A percentile compares a stretch with the other conserved stretches of the same genome.
Conservation (phyloP, 1,284 basidiomycete genomes). For the Cryptococcus neoformans region DNA sequence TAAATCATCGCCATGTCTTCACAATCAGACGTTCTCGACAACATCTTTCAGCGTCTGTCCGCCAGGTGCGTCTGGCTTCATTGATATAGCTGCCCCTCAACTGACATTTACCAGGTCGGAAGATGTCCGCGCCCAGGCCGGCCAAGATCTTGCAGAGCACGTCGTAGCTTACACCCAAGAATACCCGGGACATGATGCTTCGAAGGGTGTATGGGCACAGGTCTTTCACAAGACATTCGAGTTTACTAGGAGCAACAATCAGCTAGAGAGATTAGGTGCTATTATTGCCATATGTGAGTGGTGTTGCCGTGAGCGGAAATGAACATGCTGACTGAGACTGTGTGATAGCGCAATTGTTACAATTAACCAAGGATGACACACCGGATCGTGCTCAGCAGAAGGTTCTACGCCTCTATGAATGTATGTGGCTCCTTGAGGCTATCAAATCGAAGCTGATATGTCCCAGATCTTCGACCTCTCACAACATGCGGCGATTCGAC, state of each 20-base stretch:
- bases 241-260: conserved; percentile 51
- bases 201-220: conserved; percentile 49
- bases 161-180: conserved; percentile 42
- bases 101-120: conserved; percentile 19
- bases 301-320: neutral
- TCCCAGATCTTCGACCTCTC: conserved; percentile 41
- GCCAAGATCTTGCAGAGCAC: conserved; percentile 34
- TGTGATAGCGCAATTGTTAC: conserved; percentile 35
- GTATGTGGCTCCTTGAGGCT: conserved; percentile 18
- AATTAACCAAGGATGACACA: conserved; percentile 43
- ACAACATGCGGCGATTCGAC: conserved; percentile 45
- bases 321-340: neutral
- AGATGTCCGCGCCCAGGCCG: conserved; percentile 26
- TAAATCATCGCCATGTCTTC: conserved; percentile 27
- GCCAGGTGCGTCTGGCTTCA: conserved; percentile 29
- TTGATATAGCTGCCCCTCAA: neutral
- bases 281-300: conserved; percentile 51
- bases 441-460: neutral
- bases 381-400: conserved; percentile 46
- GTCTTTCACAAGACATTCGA: conserved; percentile 53
- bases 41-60: conserved; percentile 39
- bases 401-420: conserved; percentile 46
- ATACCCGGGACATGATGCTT: conserved; percentile 44
- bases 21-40: conserved; percentile 43
- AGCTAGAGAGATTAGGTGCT: conserved; percentile 52